phyloP scores from a whole-genome alignment of 192 early-diverging fungal species.

The Entomortierella beljakovae region DNA sequence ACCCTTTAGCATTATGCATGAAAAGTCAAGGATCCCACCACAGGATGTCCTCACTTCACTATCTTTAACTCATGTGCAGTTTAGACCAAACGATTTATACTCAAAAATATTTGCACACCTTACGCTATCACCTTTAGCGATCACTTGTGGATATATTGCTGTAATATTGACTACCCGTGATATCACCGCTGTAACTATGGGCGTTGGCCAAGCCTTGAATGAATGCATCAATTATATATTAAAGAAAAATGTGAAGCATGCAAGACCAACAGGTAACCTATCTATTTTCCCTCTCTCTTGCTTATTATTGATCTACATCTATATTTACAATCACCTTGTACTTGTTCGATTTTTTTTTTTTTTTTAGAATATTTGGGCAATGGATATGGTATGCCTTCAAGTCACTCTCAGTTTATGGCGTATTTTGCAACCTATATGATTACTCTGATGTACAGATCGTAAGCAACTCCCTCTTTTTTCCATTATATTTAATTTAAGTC shows the following conservation, averaged over 20 bases:
- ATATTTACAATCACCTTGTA: too few species aligned
- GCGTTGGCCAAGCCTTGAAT: slow-evolving; percentile 77
- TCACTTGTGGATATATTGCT: slow-evolving; percentile 77
- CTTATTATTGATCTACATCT: too few species aligned
- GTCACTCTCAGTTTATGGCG: slow-evolving; percentile 84
- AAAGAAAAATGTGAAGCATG: slow-evolving; percentile 70
- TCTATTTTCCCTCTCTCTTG: too few species aligned
- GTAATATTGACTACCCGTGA: slow-evolving; percentile 74
- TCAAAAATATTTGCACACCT: slow-evolving; percentile 73
- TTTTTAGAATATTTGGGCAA: slow-evolving; percentile 70
- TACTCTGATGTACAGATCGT: slow-evolving; percentile 64
- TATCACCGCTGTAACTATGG: slow-evolving; percentile 66
- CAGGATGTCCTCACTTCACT: slow-evolving; percentile 63
- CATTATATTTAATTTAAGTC: too few species aligned
- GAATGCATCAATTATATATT: slow-evolving; percentile 73
- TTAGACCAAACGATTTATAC: slow-evolving; percentile 64
- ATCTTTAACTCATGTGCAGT: slow-evolving; percentile 80
- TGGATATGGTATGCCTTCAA: slow-evolving; percentile 91
- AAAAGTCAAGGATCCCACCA: slow-evolving; percentile 1
- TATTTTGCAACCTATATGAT: slow-evolving; percentile 74
- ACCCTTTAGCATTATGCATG: too few species aligned
- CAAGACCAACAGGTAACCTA: slow-evolving; percentile 77
- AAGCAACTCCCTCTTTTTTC: slow-evolving; percentile 4
- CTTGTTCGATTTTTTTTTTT: too few species aligned
- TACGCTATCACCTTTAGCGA: slow-evolving; percentile 74